Evolutionary conservation across 371 early-diverging fungal species (phyloP).

Genomic region (Blastocladiella emersonii): DNA sequence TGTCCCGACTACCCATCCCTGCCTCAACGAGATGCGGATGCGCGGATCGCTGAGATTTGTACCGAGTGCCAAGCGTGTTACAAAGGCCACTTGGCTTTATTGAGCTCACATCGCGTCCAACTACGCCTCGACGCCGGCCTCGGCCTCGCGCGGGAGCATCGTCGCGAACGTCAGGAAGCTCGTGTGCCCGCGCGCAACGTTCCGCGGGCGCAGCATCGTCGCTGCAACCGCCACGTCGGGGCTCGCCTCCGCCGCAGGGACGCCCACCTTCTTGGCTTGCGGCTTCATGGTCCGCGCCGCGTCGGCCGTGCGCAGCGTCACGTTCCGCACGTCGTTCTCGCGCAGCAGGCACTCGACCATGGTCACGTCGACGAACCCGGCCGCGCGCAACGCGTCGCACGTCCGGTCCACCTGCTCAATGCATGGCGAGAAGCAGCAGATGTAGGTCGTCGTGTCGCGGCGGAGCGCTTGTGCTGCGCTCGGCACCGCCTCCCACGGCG

Average conservation of each 20-base stretch:
- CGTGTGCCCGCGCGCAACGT: constrained; percentile 63
- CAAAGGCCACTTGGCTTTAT: no score
- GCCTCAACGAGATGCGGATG: no score
- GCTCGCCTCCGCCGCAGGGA: no score
- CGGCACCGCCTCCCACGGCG: constrained; percentile 87
- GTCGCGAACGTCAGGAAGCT: constrained; percentile 87
- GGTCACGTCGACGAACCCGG: constrained; percentile 64
- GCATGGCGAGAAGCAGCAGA: constrained; percentile 89
- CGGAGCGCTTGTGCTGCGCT: constrained; percentile 63
- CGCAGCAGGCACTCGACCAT: constrained; percentile 67
- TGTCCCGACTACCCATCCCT: no score
- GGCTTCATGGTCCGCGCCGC: constrained; percentile 12
- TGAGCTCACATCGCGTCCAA: no score
- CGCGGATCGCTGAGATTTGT: no score
- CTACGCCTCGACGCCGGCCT: no score
- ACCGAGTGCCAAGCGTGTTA: no score
- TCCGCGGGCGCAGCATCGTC: constrained; percentile 14
- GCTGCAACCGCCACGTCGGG: no score
- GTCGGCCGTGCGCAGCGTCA: constrained; percentile 31
- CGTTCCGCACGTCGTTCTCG: constrained; percentile 36
- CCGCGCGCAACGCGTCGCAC: constrained; percentile 47
- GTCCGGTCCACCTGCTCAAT: constrained; percentile 87
- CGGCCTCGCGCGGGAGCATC: constrained; percentile 31
- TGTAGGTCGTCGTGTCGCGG: constrained; percentile 55
- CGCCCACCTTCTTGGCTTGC: constrained; percentile 19